Conservation (phyloP, 2,329 filamentous ascomycete species). For the Dothideomycetes sp. region DNA sequence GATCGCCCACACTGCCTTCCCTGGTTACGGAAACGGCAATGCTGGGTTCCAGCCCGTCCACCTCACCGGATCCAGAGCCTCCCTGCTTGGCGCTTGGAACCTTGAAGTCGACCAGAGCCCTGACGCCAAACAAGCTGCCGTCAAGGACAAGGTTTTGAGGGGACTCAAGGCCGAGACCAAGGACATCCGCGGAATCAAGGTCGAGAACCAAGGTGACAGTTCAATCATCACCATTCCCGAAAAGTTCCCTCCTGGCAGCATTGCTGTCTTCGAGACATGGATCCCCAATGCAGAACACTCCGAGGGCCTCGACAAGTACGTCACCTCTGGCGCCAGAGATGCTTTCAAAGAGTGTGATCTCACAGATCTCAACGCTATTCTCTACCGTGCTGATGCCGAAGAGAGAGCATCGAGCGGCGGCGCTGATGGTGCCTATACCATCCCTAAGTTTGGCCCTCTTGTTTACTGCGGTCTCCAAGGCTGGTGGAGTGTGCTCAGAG, state of each 20-base stretch:
- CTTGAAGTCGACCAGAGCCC: conserved; percentile 76
- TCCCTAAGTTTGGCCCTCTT: conserved; percentile 73
- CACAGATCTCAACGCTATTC: conserved; percentile 78
- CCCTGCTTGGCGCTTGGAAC: conserved; percentile 82
- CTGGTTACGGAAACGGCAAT: conserved; percentile 78
- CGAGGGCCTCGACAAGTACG: conserved; percentile 72
- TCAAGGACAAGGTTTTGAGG: conserved; percentile 62
- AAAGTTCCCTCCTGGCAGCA: conserved; percentile 84
- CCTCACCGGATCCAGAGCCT: conserved; percentile 74
- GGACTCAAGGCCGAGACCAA: conserved; percentile 79
- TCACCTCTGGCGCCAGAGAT: conserved; percentile 69
- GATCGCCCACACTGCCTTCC: conserved; percentile 92
- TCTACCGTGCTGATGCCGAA: conserved; percentile 88
- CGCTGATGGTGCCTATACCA: conserved; percentile 76
- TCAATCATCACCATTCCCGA: conserved; percentile 73
- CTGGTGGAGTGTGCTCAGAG: conserved; percentile 88
- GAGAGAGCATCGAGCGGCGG: conserved; percentile 71
- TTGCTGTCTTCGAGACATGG: conserved; percentile 93
- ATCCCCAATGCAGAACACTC: conserved; percentile 81
- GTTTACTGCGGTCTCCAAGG: conserved; percentile 97
- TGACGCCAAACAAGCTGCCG: conserved; percentile 55
- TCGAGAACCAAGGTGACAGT: conserved; percentile 63
- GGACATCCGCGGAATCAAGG: conserved; percentile 61
- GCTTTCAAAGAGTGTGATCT: conserved; percentile 69
- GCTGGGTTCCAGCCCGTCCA: conserved; percentile 70